A percentile compares a stretch with the other conserved stretches of the same genome.
Conservation (phyloP, 352 stramenopile genomes). For the Globisporangium emineosum region DNA sequence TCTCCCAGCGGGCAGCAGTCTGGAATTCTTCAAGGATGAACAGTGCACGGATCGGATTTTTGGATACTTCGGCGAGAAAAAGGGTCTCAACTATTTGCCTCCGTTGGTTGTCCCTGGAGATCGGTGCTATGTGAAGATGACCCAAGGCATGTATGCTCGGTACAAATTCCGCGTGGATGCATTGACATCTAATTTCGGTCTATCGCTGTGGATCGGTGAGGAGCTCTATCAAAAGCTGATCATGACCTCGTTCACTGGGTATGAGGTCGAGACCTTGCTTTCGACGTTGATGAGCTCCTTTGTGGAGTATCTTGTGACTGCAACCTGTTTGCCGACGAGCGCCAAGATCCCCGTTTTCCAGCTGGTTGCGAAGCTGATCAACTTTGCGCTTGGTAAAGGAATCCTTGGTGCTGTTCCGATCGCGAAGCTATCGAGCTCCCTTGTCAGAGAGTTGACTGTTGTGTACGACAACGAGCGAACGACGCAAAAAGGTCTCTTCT, state of each 20-base stretch:
- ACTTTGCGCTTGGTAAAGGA: constrained; percentile 56
- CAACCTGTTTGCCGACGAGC: constrained; percentile 35
- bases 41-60: constrained; percentile 60
- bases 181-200: constrained; percentile 62
- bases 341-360: constrained; percentile 51
- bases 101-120: constrained; percentile 58
- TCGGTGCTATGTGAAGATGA: constrained; percentile 61
- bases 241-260: constrained; percentile 44
- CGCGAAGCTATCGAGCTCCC: constrained; percentile 41
- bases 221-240: constrained; percentile 61
- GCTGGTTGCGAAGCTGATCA: constrained; percentile 57
- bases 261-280: constrained; percentile 65
- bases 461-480: constrained; percentile 66
- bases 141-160: constrained; percentile 57
- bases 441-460: constrained; percentile 50
- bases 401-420: constrained; percentile 52
- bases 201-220: constrained; percentile 70
- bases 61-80: constrained; percentile 74
- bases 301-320: constrained; percentile 44
- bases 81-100: constrained; percentile 61
- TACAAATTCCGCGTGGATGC: constrained; percentile 82
- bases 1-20: constrained; percentile 55
- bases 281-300: constrained; percentile 43
- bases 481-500: constrained; percentile 61
- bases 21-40: constrained; percentile 73